Evolutionary conservation across 768 basidiomycete species (phyloP), one percentile per base, ranked within the genome.

Genomic region (Sporobolomyces roseus): DNA sequence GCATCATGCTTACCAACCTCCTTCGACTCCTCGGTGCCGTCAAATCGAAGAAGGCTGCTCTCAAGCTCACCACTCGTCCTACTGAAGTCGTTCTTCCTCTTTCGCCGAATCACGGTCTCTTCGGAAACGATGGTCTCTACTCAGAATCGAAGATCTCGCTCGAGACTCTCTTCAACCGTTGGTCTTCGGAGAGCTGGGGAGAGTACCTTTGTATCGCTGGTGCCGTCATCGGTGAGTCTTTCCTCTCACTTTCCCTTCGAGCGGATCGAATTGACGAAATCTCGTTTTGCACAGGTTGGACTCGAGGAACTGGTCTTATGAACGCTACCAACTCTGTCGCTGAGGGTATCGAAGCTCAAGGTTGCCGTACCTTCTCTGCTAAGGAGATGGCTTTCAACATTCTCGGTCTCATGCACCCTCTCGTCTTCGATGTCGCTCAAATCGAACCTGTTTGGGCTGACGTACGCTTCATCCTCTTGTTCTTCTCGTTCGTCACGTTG

Each of bases 331-430:
- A 93, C 81, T 90, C 88, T 49, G 88, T 97, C 60, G 92, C 96
- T 32, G 90, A 93, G 65, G 91, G 92, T 61, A 84, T 99, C 49
- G 96, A 99, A 81, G 84, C 86, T 66, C 84, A 88, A 70, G 96
- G 96, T 69, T 91, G 96, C 66, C 86, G 96, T 73, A 99, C 96
- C 2, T 99, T 98, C 85, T 98, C 94, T 1, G 89, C 96, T 33
- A 98, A 98, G 82, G 96, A 99, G 81, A 99, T 98, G 96, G 93
- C 96, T 0, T 99, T 99, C 86, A 99, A 99, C 80, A 92, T 99
- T 75, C 88, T 99, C 62, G 94, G 96, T 68, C 84, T 99, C 56
- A 98, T 99, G 94, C 96, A 99, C 77, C 96, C 96, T 50, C 86
- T 98, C 9, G 85, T 99, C 61, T 98, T 98, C 86, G 96, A 94